Conservation (phyloP, 352 stramenopile genomes). For the Nothophytophthora sp. region DNA sequence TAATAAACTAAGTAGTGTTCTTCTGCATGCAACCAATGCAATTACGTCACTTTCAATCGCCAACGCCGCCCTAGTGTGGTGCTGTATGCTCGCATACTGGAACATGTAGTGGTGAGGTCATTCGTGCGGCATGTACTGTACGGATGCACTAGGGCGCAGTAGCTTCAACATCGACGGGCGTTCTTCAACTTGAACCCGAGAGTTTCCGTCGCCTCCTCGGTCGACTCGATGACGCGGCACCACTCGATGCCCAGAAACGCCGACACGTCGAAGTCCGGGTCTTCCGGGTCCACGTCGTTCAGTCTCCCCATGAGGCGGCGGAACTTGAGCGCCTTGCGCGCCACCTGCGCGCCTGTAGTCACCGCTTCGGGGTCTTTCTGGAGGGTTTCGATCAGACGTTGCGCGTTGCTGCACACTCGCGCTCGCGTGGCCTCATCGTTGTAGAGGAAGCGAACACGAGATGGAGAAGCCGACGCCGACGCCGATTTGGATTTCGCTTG, state of each 20-base stretch:
- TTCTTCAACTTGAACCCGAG: too few species aligned
- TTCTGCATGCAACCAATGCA: too few species aligned
- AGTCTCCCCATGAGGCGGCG: constrained; percentile 6
- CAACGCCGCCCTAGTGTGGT: too few species aligned
- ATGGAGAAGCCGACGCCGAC: constrained; percentile 20
- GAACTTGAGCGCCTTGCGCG: constrained; percentile 18
- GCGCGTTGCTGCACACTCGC: constrained; percentile 10
- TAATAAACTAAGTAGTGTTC: too few species aligned
- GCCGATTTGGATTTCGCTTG: not conserved
- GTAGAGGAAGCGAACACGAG: constrained; percentile 8
- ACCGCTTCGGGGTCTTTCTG: constrained; percentile 1
- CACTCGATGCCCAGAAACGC: constrained; percentile 19
- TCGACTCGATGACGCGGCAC: not conserved
- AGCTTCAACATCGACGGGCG: too few species aligned
- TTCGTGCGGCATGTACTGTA: too few species aligned
- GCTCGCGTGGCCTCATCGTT: constrained; percentile 3
- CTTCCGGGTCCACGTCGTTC: constrained; percentile 2
- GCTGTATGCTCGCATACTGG: too few species aligned
- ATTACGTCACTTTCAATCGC: too few species aligned
- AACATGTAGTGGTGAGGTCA: too few species aligned
- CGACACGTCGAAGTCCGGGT: constrained; percentile 16
- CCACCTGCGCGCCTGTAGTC: constrained; percentile 6
- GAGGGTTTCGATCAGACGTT: constrained; percentile 1
- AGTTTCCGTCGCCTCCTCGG: not conserved
- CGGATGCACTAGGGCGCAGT: too few species aligned